Evolutionary conservation across 768 basidiomycete species (phyloP).

Genomic region (Boletellus ananiceps): DNA sequence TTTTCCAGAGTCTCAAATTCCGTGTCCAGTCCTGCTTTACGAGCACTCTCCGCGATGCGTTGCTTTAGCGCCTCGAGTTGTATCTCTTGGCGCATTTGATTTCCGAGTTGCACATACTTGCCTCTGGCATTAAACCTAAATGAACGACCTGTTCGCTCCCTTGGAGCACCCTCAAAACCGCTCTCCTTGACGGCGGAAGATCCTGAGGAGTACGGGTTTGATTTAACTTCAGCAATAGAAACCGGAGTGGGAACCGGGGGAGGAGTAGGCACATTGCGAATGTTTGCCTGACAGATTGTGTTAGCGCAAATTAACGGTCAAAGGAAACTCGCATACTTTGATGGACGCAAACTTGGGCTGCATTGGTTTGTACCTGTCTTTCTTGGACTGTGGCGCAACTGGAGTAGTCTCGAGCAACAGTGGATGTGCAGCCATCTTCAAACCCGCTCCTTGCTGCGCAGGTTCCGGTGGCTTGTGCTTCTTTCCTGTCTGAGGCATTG

Average conservation of each 20-base stretch:
- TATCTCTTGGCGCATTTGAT: conserved; percentile 65
- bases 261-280: conserved; percentile 67
- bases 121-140: conserved; percentile 92
- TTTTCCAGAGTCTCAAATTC: conserved; percentile 90
- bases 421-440: conserved; percentile 91
- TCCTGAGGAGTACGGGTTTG: conserved; percentile 75
- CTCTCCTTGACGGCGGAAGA: conserved; percentile 47
- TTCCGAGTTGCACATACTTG: conserved; percentile 75
- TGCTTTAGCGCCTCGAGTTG: conserved; percentile 90
- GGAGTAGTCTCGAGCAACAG: conserved; percentile 64
- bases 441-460: conserved; percentile 72
- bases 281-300: conserved; percentile 54
- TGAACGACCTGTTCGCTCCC: conserved; percentile 61
- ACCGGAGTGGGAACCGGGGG: conserved; percentile 37
- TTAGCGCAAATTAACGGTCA: background rate
- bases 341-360: conserved; percentile 98
- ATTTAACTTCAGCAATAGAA: conserved; percentile 38
- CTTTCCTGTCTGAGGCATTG: conserved; percentile 51
- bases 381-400: conserved; percentile 63
- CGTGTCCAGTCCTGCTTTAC: conserved; percentile 91
- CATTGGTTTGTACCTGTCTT: conserved; percentile 96
- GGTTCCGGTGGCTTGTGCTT: conserved; percentile 55
- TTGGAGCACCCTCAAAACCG: conserved; percentile 69
- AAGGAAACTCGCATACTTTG: conserved; percentile 47
- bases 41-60: conserved; percentile 87